Evolutionary conservation across 495 filamentous ascomycete species (phyloP).

Genomic region (Aspergillus steynii): DNA sequence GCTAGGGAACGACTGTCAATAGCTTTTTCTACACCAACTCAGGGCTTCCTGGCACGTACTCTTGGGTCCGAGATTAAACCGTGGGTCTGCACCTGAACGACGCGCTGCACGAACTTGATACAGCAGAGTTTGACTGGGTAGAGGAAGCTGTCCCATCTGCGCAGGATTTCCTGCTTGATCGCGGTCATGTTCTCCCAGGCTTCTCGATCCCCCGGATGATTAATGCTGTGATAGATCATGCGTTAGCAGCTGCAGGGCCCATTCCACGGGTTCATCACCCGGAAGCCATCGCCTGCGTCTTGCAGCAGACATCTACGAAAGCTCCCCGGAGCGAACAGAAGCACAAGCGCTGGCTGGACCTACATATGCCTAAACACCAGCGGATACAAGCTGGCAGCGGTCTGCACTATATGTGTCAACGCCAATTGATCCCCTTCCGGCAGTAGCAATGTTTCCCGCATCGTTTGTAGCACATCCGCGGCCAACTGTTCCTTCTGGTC

Average conservation of each 20-base stretch:
- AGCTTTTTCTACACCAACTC: constrained; percentile 8
- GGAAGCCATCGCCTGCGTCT: not conserved
- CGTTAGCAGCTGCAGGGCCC: constrained; percentile 29
- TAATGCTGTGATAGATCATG: constrained; percentile 60
- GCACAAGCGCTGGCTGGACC: constrained; percentile 40
- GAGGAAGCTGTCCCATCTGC: constrained; percentile 80
- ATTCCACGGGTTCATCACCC: constrained; percentile 7
- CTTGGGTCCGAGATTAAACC: constrained; percentile 80
- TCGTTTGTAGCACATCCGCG: constrained; percentile 67
- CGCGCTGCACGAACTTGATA: constrained; percentile 93
- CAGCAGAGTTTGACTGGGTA: constrained; percentile 84
- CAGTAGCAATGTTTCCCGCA: constrained; percentile 72
- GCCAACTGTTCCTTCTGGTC: constrained; percentile 76
- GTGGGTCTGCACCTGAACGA: constrained; percentile 88
- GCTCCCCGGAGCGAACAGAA: constrained; percentile 10
- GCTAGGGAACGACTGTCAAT: constrained; percentile 47
- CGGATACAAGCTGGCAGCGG: constrained; percentile 86
- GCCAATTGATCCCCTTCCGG: constrained; percentile 70
- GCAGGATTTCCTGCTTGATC: constrained; percentile 86
- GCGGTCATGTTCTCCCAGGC: constrained; percentile 85
- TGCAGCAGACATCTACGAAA: constrained; percentile 17
- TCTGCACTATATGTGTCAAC: constrained; percentile 79
- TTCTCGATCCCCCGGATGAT: constrained; percentile 73
- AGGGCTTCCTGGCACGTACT: constrained; percentile 51
- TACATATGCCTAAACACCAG: constrained; percentile 92